Evolutionary conservation across 78 protist species (phyloP).

Genomic region (Polysphondylium violaceum): DNA sequence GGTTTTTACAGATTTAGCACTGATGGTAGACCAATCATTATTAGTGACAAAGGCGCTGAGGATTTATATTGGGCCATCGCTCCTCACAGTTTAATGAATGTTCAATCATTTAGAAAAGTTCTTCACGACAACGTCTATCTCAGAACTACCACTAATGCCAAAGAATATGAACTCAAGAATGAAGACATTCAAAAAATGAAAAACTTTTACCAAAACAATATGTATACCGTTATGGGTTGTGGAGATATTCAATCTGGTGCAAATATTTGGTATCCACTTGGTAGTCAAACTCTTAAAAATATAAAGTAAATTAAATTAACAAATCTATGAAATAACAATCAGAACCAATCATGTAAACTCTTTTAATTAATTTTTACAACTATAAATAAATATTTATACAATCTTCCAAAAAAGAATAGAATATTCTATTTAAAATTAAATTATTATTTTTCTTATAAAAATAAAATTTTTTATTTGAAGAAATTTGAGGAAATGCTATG

Average conservation of each 20-base stretch:
- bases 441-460: too few species aligned
- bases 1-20: slow-evolving; percentile 61
- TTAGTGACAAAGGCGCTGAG: slow-evolving; percentile 42
- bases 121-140: slow-evolving; percentile 39
- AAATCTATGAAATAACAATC: too few species aligned
- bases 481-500: too few species aligned
- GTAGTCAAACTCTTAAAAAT: too few species aligned
- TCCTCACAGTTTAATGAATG: slow-evolving; percentile 51
- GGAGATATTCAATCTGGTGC: slow-evolving; percentile 27
- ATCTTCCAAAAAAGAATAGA: too few species aligned
- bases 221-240: slow-evolving; percentile 2
- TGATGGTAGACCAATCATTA: slow-evolving; percentile 56
- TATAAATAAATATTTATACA: too few species aligned
- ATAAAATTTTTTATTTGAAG: too few species aligned
- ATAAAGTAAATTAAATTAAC: too few species aligned
- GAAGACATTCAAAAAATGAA: slow-evolving; percentile 32
- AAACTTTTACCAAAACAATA: slow-evolving; percentile 10
- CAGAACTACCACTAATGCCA: slow-evolving; percentile 41
- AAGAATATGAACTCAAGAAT: slow-evolving; percentile 49
- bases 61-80: slow-evolving; percentile 47
- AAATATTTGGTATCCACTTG: slow-evolving; percentile 58
- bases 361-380: too few species aligned
- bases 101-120: slow-evolving; percentile 29
- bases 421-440: too few species aligned
- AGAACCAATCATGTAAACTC: too few species aligned